These are phyloP conservation scores for Plantago lanceolata DNA, from an alignment of 305 asterid species.

Conservation along the genomic window DNA sequence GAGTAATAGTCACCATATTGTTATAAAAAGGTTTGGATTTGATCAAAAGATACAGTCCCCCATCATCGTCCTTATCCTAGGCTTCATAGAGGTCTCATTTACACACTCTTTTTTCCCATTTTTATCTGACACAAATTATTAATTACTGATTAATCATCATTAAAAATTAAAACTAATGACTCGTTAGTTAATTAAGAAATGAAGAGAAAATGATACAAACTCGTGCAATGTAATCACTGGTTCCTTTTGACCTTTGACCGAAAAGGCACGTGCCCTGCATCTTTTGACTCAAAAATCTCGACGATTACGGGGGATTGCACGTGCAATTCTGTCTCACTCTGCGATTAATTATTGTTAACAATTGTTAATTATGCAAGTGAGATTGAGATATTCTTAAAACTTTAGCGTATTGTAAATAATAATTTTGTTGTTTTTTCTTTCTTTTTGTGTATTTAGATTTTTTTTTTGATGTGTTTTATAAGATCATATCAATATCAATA, in stretches of 20 bases:
- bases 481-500: too few species aligned
- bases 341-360: slow-evolving; percentile 18
- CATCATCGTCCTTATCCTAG: slow-evolving; percentile 41
- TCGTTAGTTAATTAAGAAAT: too few species aligned
- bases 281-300: slow-evolving; percentile 64
- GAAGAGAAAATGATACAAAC: slow-evolving; percentile 16
- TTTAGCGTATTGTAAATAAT: not conserved
- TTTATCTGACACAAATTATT: too few species aligned
- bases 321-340: slow-evolving; percentile 25
- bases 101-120: too few species aligned
- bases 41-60: slow-evolving; percentile 20
- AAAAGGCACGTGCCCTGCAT: slow-evolving; percentile 70
- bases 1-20: too few species aligned
- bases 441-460: too few species aligned
- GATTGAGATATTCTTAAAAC: not conserved
- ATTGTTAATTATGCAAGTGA: not conserved
- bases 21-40: slow-evolving; percentile 23
- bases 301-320: slow-evolving; percentile 42
- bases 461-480: too few species aligned
- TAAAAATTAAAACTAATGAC: too few species aligned
- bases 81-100: not conserved
- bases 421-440: too few species aligned
- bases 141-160: too few species aligned
- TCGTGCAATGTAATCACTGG: slow-evolving; percentile 48
- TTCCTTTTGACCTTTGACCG: slow-evolving; percentile 66